Percentiles rank a stretch among this genome's conserved stretches.
phyloP scores from a whole-genome alignment of 129 eudicot species.

The Chrysanthemum makinoi region DNA sequence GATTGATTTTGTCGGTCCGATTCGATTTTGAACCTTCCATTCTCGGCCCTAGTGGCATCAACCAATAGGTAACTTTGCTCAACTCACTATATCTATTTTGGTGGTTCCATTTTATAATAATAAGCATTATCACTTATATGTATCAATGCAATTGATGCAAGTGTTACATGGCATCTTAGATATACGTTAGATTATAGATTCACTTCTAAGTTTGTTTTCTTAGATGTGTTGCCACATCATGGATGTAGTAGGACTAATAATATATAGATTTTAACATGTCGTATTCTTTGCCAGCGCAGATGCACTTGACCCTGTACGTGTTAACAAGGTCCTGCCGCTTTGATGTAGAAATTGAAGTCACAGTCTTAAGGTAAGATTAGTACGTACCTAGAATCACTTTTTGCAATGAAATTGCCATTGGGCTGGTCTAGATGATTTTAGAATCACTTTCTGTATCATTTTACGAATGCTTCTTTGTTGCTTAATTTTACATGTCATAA shows the following conservation, averaged over 20 bases:
- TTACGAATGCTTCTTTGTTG: too few relatives aligned
- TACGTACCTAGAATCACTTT: too few relatives aligned
- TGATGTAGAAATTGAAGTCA: conserved; percentile 61
- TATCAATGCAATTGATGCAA: conserved; percentile 8
- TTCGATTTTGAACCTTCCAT: too few relatives aligned
- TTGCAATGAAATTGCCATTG: too few relatives aligned
- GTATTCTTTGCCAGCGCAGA: too few relatives aligned
- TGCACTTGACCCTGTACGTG: too few relatives aligned
- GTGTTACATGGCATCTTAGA: neutral
- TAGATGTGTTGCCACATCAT: too few relatives aligned
- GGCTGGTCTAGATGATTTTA: too few relatives aligned
- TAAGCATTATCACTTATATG: neutral
- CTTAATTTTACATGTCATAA: too few relatives aligned
- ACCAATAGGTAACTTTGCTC: conserved; percentile 72
- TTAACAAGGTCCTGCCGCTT: conserved; percentile 84
- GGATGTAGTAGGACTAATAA: neutral
- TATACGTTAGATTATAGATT: neutral
- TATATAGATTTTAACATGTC: neutral
- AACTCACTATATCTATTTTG: conserved; percentile 1
- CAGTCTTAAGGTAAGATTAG: conserved; percentile 74
- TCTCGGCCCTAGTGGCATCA: too few relatives aligned
- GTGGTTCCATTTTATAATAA: neutral
- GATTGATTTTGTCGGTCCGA: too few relatives aligned
- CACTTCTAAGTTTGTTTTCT: neutral
- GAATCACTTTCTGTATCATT: too few relatives aligned